Conservation (phyloP, 2,329 filamentous ascomycete species). For the Hymenoscyphus fraxineus region DNA sequence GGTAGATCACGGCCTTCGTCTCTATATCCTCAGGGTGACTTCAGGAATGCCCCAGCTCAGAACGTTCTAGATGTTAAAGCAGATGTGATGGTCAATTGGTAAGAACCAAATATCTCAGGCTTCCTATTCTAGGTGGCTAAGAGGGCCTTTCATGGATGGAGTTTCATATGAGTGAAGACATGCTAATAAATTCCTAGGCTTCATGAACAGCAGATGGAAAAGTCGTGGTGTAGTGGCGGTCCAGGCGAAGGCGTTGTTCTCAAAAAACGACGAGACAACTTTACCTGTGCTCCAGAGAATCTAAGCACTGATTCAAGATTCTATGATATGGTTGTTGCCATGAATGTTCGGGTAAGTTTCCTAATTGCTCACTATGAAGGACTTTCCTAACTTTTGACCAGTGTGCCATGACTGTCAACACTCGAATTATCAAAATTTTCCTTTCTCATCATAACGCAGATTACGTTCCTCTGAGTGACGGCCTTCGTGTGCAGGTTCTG, state of each 20-base stretch:
- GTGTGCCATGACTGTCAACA: conserved; percentile 66
- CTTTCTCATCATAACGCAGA: conserved; percentile 45
- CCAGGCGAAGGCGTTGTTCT: conserved; percentile 52
- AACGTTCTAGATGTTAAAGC: conserved; percentile 51
- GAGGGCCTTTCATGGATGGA: not conserved
- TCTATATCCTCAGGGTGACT: conserved; percentile 39
- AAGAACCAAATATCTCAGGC: not conserved
- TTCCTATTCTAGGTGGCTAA: not conserved
- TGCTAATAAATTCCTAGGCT: conserved; percentile 32
- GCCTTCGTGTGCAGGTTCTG: conserved; percentile 59
- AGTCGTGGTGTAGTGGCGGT: conserved; percentile 45
- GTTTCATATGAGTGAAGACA: not conserved
- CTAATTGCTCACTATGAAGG: not conserved
- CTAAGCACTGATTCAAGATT: conserved; percentile 45
- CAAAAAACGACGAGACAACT: conserved; percentile 48
- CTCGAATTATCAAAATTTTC: conserved; percentile 59
- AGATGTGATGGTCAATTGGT: conserved; percentile 60
- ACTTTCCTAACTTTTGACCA: conserved; percentile 32
- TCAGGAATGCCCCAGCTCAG: conserved; percentile 41
- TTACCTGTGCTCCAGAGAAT: conserved; percentile 47
- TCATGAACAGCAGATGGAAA: conserved; percentile 57
- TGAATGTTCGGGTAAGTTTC: conserved; percentile 52
- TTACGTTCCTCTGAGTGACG: conserved; percentile 56
- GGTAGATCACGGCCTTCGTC: conserved; percentile 28
- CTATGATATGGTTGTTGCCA: conserved; percentile 44